These are phyloP conservation scores for Hylodesmum podocarpum DNA, from an alignment of 306 rosid genomes.

Conservation along the genomic window DNA sequence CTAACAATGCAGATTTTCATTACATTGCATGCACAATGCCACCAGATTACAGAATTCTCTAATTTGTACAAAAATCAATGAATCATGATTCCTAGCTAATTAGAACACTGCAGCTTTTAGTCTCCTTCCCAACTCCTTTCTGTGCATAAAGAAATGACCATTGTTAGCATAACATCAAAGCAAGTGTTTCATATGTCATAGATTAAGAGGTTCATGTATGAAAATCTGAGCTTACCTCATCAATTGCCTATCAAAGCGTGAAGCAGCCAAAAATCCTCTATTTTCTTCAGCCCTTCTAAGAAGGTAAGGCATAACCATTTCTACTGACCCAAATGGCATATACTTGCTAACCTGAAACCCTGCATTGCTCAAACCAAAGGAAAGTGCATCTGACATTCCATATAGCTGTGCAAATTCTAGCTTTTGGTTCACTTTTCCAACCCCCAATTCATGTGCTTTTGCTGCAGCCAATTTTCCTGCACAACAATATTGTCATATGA, in stretches of 20 bases:
- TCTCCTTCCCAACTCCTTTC: slow-evolving; percentile 69
- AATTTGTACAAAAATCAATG: background rate
- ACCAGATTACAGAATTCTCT: background rate
- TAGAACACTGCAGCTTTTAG: slow-evolving; percentile 40
- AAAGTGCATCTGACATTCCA: slow-evolving; percentile 89
- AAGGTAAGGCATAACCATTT: slow-evolving; percentile 78
- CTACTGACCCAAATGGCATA: slow-evolving; percentile 89
- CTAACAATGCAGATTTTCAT: background rate
- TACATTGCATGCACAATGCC: background rate
- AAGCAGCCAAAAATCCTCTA: slow-evolving; percentile 77
- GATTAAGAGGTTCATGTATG: background rate
- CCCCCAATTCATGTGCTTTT: slow-evolving; percentile 70
- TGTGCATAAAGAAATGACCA: slow-evolving; percentile 2
- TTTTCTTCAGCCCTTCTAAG: slow-evolving; percentile 91
- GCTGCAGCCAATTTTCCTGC: slow-evolving; percentile 69
- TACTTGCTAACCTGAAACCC: slow-evolving; percentile 95
- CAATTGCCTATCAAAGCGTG: slow-evolving; percentile 62
- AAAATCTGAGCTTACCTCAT: slow-evolving; percentile 53
- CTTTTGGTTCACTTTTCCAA: slow-evolving; percentile 62
- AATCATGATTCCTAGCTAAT: background rate
- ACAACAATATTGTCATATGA: background rate
- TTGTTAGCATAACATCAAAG: background rate
- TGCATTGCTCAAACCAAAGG: slow-evolving; percentile 75
- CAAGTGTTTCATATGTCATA: background rate
- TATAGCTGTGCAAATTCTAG: slow-evolving; percentile 78